Conservation (phyloP, 1,139 yeast genomes). For the Kodamaea fungicola region DNA sequence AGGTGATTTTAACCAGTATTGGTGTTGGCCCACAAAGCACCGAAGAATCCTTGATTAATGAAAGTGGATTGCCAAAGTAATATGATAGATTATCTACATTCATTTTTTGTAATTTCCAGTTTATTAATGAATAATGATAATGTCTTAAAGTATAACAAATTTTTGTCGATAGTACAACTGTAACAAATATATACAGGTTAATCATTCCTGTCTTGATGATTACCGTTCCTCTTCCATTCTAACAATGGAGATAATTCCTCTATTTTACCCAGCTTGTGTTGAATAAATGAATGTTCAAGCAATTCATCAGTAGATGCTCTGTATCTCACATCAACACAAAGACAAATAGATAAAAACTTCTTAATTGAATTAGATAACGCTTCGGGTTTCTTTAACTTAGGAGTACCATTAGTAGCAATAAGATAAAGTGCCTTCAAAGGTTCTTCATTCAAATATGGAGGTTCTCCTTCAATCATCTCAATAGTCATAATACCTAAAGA, state of each 20-base stretch:
- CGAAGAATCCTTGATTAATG: conserved; percentile 49
- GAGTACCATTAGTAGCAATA: conserved; percentile 97
- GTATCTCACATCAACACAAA: conserved; percentile 91
- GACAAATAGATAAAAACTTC: conserved; percentile 83
- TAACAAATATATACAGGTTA: not conserved
- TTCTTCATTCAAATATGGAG: conserved; percentile 95
- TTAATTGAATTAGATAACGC: conserved; percentile 73
- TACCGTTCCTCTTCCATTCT: conserved; percentile 52
- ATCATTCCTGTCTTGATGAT: conserved; percentile 3
- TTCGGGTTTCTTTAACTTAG: conserved; percentile 88
- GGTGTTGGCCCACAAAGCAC: conserved; percentile 82
- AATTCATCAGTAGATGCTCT: conserved; percentile 90
- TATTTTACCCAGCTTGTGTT: conserved; percentile 64
- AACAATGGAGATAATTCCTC: conserved; percentile 66
- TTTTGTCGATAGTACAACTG: too few species aligned
- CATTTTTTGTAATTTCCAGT: not conserved
- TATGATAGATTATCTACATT: not conserved
- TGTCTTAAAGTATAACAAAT: not conserved
- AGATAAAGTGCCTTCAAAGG: conserved; percentile 85
- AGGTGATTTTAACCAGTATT: conserved; percentile 76
- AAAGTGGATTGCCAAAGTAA: conserved; percentile 30
- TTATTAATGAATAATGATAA: conserved; percentile 1
- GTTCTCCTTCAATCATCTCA: conserved; percentile 98
- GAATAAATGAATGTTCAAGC: conserved; percentile 75
- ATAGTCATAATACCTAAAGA: conserved; percentile 97